These are phyloP conservation scores for Phytophthora boehmeriae DNA, from an alignment of 352 stramenopile genomes.

Conservation along the genomic window DNA sequence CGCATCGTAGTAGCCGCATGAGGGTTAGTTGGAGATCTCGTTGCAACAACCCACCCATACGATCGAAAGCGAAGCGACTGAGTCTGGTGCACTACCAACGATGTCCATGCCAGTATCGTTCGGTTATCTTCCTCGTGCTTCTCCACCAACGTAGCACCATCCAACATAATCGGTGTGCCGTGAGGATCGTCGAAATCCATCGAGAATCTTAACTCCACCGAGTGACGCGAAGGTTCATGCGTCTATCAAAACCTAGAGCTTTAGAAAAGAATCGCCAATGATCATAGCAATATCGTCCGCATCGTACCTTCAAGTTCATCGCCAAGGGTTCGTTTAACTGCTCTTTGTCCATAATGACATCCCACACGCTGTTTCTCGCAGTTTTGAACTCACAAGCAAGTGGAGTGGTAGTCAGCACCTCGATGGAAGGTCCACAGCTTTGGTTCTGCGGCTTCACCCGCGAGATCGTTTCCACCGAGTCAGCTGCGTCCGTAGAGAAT, in stretches of 20 bases:
- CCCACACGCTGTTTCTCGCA: conserved; percentile 9
- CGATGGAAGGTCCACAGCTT: not conserved
- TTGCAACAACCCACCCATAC: not conserved
- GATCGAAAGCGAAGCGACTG: not conserved
- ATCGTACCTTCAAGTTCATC: conserved; percentile 14
- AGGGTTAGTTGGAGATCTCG: not conserved
- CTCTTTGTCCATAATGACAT: conserved; percentile 7
- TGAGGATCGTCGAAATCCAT: conserved; percentile 8
- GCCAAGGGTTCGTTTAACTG: conserved; percentile 2
- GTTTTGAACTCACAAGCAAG: conserved; percentile 7
- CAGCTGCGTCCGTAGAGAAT: not conserved
- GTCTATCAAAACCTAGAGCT: no score
- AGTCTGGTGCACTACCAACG: not conserved
- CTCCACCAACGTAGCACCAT: conserved; percentile 1
- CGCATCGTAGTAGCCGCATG: not conserved
- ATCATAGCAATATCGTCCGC: no score
- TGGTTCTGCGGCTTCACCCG: conserved; percentile 8
- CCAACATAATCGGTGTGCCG: not conserved
- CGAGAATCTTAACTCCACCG: conserved; percentile 7
- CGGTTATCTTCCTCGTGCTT: conserved; percentile 3
- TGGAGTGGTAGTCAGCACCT: conserved; percentile 13
- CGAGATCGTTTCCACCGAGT: conserved; percentile 1
- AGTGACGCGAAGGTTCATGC: conserved; percentile 5
- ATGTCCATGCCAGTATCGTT: conserved; percentile 3
- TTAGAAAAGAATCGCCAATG: no score